phyloP scores from a whole-genome alignment of 768 basidiomycete species.

The Punctularia strigosozonata region DNA sequence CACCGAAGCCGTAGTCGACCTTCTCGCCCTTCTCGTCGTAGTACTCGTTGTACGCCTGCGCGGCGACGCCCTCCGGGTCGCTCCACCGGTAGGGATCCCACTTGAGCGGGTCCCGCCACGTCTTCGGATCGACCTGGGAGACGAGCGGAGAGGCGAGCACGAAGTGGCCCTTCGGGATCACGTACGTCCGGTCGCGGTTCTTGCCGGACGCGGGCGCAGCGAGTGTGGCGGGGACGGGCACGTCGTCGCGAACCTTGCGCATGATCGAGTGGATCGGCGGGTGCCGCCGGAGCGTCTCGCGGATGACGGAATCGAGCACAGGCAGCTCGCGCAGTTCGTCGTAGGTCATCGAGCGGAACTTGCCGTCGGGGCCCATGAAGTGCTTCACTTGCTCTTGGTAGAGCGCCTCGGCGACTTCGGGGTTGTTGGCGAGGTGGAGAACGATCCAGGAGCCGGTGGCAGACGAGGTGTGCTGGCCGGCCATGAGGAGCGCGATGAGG shows the following conservation, averaged over 20 bases:
- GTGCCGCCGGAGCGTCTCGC: conserved; percentile 88
- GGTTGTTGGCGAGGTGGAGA: conserved; percentile 72
- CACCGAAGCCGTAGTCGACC: conserved; percentile 93
- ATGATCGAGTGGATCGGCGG: conserved; percentile 94
- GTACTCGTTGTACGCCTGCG: conserved; percentile 67
- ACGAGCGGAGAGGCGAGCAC: conserved; percentile 85
- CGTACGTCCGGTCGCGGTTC: conserved; percentile 62
- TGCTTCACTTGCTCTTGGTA: conserved; percentile 83
- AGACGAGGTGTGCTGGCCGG: conserved; percentile 96
- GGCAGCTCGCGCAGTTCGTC: conserved; percentile 81
- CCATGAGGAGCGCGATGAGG: conserved; percentile 98
- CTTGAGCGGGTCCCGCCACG: conserved; percentile 61
- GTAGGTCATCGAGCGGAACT: conserved; percentile 67
- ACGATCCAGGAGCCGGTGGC: conserved; percentile 86
- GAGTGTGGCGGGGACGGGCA: conserved; percentile 71
- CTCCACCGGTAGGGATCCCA: conserved; percentile 86
- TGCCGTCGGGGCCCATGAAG: conserved; percentile 73
- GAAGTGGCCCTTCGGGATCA: conserved; percentile 84
- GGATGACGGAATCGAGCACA: conserved; percentile 78
- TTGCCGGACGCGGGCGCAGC: conserved; percentile 67
- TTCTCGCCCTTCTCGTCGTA: conserved; percentile 72
- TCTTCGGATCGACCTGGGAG: conserved; percentile 71
- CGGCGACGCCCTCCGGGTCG: conserved; percentile 74
- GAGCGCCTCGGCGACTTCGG: conserved; percentile 62
- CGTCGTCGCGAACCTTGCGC: conserved; percentile 83